phyloP scores from a whole-genome alignment of 2,329 filamentous ascomycete genomes.

The Xylaria sp. region DNA sequence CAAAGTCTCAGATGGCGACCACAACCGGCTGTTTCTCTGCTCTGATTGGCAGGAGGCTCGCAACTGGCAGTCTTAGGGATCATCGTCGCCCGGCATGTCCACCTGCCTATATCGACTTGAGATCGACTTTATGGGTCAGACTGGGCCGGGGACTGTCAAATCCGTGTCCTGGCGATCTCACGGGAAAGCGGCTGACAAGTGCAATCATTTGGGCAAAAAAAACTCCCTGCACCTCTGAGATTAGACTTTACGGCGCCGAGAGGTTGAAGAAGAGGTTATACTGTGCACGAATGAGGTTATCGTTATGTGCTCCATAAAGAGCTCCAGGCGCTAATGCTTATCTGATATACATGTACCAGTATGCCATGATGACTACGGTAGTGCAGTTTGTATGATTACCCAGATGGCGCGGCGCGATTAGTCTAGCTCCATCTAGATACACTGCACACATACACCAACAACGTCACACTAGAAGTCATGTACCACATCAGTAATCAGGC shows the following conservation, averaged over 20 bases:
- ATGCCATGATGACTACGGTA: no score
- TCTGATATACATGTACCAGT: no score
- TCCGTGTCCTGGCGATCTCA: constrained; percentile 5
- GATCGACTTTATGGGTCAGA: constrained; percentile 1
- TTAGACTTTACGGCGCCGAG: background rate
- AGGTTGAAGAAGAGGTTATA: background rate
- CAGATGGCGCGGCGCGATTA: no score
- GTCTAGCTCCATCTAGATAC: no score
- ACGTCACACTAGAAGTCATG: no score
- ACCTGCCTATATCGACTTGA: constrained; percentile 36
- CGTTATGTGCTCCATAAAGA: background rate
- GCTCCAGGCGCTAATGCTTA: background rate
- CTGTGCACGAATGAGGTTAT: background rate
- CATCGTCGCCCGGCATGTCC: constrained; percentile 19
- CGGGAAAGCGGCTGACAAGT: background rate
- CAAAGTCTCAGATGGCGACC: constrained; percentile 1
- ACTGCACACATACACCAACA: no score
- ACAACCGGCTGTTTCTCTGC: constrained; percentile 13
- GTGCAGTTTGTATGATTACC: no score
- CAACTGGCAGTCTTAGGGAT: constrained; percentile 4
- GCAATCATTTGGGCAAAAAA: background rate
- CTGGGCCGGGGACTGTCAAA: background rate
- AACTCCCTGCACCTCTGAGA: background rate
- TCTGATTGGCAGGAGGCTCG: constrained; percentile 21
- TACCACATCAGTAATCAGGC: no score